These are phyloP conservation scores for Fraxinus excelsior DNA, from an alignment of 257 asterid species.

Conservation along the genomic window DNA sequence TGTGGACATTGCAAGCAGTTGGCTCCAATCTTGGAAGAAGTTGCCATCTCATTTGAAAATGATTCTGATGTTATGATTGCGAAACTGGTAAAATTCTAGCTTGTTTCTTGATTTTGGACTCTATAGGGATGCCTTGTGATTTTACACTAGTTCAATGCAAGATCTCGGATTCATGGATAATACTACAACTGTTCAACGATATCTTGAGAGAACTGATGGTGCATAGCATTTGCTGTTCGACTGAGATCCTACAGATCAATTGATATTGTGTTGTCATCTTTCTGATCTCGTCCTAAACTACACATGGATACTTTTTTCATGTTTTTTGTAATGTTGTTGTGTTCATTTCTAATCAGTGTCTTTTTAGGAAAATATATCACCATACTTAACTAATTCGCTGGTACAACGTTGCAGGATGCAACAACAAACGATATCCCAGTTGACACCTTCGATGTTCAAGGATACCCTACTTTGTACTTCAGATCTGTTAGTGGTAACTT, in stretches of 20 bases:
- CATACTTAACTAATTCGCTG: background rate
- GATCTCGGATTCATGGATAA: background rate
- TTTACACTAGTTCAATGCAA: background rate
- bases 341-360: background rate
- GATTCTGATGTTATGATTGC: slow-evolving; percentile 69
- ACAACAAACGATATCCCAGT: slow-evolving; percentile 73
- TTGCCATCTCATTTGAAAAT: slow-evolving; percentile 59
- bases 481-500: slow-evolving; percentile 63
- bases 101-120: background rate
- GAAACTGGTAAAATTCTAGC: slow-evolving; percentile 52
- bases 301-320: background rate
- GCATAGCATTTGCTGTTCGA: background rate
- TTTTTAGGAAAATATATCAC: background rate
- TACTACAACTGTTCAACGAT: background rate
- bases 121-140: background rate
- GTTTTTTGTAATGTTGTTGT: background rate
- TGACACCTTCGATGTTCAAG: slow-evolving; percentile 60
- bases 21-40: slow-evolving; percentile 88
- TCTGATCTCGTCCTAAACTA: background rate
- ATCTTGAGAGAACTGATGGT: background rate
- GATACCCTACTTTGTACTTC: slow-evolving; percentile 79
- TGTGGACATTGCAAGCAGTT: slow-evolving; percentile 85
- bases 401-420: slow-evolving; percentile 54
- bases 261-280: background rate
- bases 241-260: background rate